Evolutionary conservation across 495 filamentous ascomycete species (phyloP), one percentile per base, ranked within the genome.

Genomic region (Penicillium daleae): DNA sequence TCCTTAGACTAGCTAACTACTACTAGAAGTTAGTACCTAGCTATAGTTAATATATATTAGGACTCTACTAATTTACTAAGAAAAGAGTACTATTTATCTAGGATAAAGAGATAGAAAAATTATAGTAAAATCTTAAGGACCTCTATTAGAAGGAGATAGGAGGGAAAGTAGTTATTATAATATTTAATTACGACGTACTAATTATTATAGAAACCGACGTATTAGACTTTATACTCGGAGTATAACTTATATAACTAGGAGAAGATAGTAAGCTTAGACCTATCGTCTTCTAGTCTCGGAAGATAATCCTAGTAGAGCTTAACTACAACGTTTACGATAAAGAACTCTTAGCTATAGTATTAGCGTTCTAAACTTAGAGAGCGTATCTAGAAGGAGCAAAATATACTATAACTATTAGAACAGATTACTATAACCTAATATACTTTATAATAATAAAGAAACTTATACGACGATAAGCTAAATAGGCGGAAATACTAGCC

Each of bases 341-440:
- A n/a, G 51, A 54, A 54, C 31, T 54, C 33, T 7, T 54, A 54
- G 29, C 51, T 54, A 54, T 54, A 54, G 51, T 54, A 22, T 54
- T 35, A 35, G 29, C 29, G 35, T 54, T 54, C 29, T 54, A 54
- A 35, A 22, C 17, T 3, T 54, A 54, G 29, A 19, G 51, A 35
- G 51, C 15, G 10, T 54, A 54, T 31, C 15, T 54, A 54, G 51
- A 54, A 35, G 31, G n/a, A 54, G 51, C 27, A 35, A 54, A 54
- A 9, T 35, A 54, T 35, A 54, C 51, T 35, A 35, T 54, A 54
- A 54, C 6, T 2, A 3, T 54, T 35, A 54, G 51, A 6, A 54
- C 9, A 15, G 51, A 54, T 6, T 35, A 54, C 29, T 54, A 54
- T 54, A 54, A 54, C 24, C n/a, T 54, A 19, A 54, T 13, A 1